These are phyloP conservation scores for Paramecium sonneborni DNA, from an alignment of 73 alveolate species.

Conservation along the genomic window DNA sequence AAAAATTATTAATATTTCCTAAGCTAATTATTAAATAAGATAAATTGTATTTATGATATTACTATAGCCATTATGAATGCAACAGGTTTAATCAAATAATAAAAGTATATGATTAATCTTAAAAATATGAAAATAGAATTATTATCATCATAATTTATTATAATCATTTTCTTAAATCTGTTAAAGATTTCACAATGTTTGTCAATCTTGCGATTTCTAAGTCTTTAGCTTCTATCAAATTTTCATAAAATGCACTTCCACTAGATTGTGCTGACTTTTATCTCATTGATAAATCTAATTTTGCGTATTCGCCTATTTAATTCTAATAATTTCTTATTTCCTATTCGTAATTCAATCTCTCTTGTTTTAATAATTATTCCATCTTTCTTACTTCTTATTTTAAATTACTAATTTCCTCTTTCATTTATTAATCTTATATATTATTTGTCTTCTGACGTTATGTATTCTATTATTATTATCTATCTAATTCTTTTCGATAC, in stretches of 20 bases:
- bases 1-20: neutral
- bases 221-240: slow-evolving; percentile 48
- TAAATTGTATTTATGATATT: neutral
- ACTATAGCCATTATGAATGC: slow-evolving; percentile 22
- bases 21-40: neutral
- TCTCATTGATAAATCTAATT: neutral
- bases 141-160: neutral
- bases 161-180: slow-evolving; percentile 25
- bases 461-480: neutral
- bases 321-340: neutral
- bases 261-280: slow-evolving; percentile 1
- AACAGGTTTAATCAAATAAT: neutral
- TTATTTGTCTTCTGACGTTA: neutral
- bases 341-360: neutral
- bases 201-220: slow-evolving; percentile 23
- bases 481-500: neutral
- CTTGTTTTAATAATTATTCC: slow-evolving; percentile 16
- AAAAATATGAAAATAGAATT: neutral
- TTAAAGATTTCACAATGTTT: slow-evolving; percentile 22
- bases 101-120: neutral
- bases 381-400: slow-evolving; percentile 29
- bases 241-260: slow-evolving; percentile 44
- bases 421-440: neutral
- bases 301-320: neutral
- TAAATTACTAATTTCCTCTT: neutral